Evolutionary conservation across 106 monocot genomes (phyloP).

Genomic region (Phalaenopsis aphrodite): DNA sequence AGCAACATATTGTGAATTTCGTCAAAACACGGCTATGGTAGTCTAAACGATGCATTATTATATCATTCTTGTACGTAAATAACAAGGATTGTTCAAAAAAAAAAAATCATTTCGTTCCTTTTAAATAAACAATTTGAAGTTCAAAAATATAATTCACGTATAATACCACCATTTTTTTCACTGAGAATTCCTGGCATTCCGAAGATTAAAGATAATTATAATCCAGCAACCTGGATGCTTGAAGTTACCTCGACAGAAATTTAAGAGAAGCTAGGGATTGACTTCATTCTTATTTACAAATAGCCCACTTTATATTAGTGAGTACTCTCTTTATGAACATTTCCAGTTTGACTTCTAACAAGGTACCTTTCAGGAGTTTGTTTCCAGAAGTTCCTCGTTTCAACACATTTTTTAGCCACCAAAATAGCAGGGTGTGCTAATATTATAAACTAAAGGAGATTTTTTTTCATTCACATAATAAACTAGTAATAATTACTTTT

Average conservation of each 20-base stretch:
- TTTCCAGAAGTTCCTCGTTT: too few relatives aligned
- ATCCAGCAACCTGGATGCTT: conserved; percentile 29
- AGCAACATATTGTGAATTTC: too few relatives aligned
- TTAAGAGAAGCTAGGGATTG: conserved; percentile 6
- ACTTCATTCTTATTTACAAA: conserved; percentile 8
- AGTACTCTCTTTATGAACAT: not conserved
- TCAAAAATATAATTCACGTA: not conserved
- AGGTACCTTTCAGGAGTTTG: too few relatives aligned
- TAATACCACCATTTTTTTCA: not conserved
- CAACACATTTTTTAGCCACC: too few relatives aligned
- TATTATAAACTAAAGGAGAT: too few relatives aligned
- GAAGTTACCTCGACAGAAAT: conserved; percentile 14
- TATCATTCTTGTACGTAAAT: not conserved
- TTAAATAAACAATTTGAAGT: not conserved
- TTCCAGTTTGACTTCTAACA: too few relatives aligned
- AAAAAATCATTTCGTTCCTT: not conserved
- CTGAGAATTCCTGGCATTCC: conserved; percentile 12
- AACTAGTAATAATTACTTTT: too few relatives aligned
- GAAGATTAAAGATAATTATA: conserved; percentile 14
- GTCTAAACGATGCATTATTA: not conserved
- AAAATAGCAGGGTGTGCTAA: too few relatives aligned
- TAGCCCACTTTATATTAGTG: conserved; percentile 10
- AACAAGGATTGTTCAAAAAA: not conserved
- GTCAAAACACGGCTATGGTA: not conserved
- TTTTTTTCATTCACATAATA: too few relatives aligned